Base-by-base conservation (phyloP, 2,329 filamentous ascomycete species). In the Ambrosiella beaveri region DNA sequence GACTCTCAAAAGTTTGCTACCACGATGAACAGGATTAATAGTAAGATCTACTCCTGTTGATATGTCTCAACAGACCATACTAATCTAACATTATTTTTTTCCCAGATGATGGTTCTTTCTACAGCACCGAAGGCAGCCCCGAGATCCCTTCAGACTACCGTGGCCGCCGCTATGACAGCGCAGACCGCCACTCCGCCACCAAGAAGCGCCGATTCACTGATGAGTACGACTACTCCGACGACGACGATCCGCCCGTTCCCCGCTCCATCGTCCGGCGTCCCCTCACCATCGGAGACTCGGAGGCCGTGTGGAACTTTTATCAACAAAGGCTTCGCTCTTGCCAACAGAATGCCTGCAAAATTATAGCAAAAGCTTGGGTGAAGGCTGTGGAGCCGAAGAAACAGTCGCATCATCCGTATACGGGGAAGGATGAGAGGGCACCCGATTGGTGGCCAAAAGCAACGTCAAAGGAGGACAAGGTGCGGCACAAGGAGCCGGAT, bases 331-430 rank as follows among this genome's bases (percentile, higher is more conserved):
- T 88, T 65, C 79, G 78, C 62, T 77, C 78, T 59, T 78, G 84
- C 63, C 84, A 88, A 64, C 85, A 89, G 64, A 77, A 80, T 1
- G 78, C 81, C 6, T 84, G 82, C 69, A 88, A 88, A 68, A 71
- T 82, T 35, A 81, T 88, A 56, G 81, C 81, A 39, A 89, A 88
- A 66, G 82, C 79, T 9, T 88, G 85, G 79, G 81, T 89, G 60
- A 87, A 87, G 65, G 75, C 80, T 1, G 79, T 88, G 1, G 84
- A 86, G 64, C 85, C 85, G 0, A 87, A 85, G 69, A 89, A 89
- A 68, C 85, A 88, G 67, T 83, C 82, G 0, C 83, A 79, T 15
- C 81, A 85, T 63, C 85, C 85, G 0, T 89, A 89, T 65, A 85
- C 81, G 1, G 74, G 75, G n/a, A 78, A 76, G 38, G 76, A 82